Percentiles rank a stretch among this genome's conserved stretches.
Evolutionary conservation across 805 yeast genomes (phyloP).

Genomic region (Nakazawaea populi): DNA sequence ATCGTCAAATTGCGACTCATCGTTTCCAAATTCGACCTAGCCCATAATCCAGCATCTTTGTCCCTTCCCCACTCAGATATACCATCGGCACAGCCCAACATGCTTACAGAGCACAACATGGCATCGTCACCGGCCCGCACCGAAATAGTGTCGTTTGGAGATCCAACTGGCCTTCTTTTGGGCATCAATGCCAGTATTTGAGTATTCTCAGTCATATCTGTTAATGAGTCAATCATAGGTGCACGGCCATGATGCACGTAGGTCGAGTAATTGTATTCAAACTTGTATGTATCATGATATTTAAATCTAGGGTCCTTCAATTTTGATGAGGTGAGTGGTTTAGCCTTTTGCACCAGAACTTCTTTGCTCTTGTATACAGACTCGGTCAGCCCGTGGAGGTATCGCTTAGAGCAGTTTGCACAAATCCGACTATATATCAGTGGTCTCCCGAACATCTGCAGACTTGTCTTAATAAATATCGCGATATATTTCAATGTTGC

Average conservation of each 20-base stretch:
- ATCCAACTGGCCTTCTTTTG: slow-evolving; percentile 44
- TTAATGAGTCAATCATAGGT: slow-evolving; percentile 40
- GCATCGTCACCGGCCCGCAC: slow-evolving; percentile 55
- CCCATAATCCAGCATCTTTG: slow-evolving; percentile 45
- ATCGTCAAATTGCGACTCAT: slow-evolving; percentile 31
- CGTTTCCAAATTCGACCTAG: slow-evolving; percentile 46
- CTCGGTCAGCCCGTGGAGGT: background rate
- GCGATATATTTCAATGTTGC: too few species aligned
- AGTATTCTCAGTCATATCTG: slow-evolving; percentile 45
- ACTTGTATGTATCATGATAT: slow-evolving; percentile 16
- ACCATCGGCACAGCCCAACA: slow-evolving; percentile 52
- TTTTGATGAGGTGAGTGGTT: background rate
- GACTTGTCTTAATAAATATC: too few species aligned
- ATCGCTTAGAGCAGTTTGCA: background rate
- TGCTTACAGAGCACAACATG: slow-evolving; percentile 46
- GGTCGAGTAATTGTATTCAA: slow-evolving; percentile 38
- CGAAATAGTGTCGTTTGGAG: slow-evolving; percentile 45
- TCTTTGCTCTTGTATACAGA: background rate
- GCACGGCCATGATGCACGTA: slow-evolving; percentile 41
- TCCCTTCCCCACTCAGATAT: slow-evolving; percentile 49
- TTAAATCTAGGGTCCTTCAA: slow-evolving; percentile 7
- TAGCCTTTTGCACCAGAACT: background rate
- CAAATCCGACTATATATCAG: too few species aligned
- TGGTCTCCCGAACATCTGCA: too few species aligned
- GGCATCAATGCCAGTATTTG: slow-evolving; percentile 38